Percentiles rank a stretch among this genome's conserved stretches.
Evolutionary conservation across 2,329 filamentous ascomycete genomes (phyloP).

Genomic region (Botrytis hyacinthi): DNA sequence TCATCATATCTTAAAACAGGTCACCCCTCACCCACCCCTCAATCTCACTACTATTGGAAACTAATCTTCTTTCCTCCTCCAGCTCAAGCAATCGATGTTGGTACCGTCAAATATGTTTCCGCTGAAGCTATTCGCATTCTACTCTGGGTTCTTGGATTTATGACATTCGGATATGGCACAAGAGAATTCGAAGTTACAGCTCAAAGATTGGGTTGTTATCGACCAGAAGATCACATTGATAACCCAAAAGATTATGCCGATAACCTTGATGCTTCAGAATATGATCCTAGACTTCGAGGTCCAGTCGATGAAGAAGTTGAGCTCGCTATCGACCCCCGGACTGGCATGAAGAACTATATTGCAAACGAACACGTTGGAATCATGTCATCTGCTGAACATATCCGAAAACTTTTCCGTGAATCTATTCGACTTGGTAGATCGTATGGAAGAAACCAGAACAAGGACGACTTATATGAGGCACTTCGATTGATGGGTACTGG

Average conservation of each 20-base stretch:
- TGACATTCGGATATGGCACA: slow-evolving; percentile 81
- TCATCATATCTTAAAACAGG: neutral
- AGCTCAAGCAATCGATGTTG: slow-evolving; percentile 86
- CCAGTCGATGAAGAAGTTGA: slow-evolving; percentile 77
- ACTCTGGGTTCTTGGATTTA: slow-evolving; percentile 84
- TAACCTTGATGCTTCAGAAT: slow-evolving; percentile 79
- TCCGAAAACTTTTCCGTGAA: slow-evolving; percentile 68
- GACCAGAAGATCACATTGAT: slow-evolving; percentile 81
- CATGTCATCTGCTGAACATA: slow-evolving; percentile 76
- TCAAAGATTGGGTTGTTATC: slow-evolving; percentile 76
- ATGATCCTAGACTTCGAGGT: slow-evolving; percentile 76
- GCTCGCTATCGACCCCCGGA: slow-evolving; percentile 71
- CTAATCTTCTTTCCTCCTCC: neutral
- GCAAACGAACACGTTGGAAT: slow-evolving; percentile 77
- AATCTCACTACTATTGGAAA: neutral
- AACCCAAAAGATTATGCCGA: slow-evolving; percentile 81
- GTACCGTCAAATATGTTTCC: slow-evolving; percentile 85
- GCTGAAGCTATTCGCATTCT: slow-evolving; percentile 88
- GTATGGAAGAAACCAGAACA: slow-evolving; percentile 64
- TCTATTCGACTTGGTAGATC: slow-evolving; percentile 78
- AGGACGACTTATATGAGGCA: slow-evolving; percentile 82
- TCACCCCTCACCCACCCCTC: neutral
- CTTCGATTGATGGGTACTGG: slow-evolving; percentile 83
- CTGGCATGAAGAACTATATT: slow-evolving; percentile 91
- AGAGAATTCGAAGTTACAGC: slow-evolving; percentile 82